A percentile compares a stretch with the other conserved stretches of the same genome.
phyloP scores from a whole-genome alignment of 306 rosid genomes.

The Pterocarpus santalinus region DNA sequence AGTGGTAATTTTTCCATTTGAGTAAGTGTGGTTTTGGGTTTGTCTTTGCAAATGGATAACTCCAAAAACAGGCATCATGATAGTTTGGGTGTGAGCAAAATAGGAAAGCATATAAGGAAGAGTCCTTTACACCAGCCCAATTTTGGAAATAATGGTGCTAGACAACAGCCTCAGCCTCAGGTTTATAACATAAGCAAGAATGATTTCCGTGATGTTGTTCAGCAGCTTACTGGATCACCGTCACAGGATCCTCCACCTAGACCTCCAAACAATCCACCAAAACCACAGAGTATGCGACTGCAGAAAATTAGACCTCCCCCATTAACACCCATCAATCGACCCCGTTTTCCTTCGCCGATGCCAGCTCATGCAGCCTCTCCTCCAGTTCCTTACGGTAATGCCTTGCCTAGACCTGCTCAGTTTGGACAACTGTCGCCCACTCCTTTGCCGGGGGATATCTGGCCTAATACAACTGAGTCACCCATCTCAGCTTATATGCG shows the following conservation, averaged over 20 bases:
- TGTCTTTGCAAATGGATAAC: constrained; percentile 68
- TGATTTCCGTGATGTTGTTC: constrained; percentile 91
- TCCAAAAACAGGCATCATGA: constrained; percentile 74
- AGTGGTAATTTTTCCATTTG: constrained; percentile 36
- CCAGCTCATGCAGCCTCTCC: constrained; percentile 65
- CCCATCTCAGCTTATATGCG: constrained; percentile 95
- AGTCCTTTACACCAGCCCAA: constrained; percentile 93
- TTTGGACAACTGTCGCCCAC: constrained; percentile 68
- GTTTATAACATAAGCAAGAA: constrained; percentile 96
- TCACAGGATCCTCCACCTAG: constrained; percentile 81
- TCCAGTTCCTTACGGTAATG: constrained; percentile 62
- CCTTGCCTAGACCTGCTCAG: constrained; percentile 66
- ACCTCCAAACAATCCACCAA: constrained; percentile 79
- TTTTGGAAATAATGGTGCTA: constrained; percentile 65
- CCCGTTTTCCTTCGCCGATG: constrained; percentile 59
- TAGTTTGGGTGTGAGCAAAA: constrained; percentile 84
- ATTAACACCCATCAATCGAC: constrained; percentile 72
- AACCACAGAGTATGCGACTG: constrained; percentile 84
- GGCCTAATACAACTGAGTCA: constrained; percentile 79
- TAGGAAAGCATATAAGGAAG: constrained; percentile 91
- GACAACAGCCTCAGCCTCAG: constrained; percentile 97
- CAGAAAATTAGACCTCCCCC: constrained; percentile 97
- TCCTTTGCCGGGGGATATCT: constrained; percentile 61
- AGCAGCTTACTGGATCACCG: constrained; percentile 96
- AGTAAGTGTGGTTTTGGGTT: constrained; percentile 39